A percentile compares a stretch with the other conserved stretches of the same genome.
Evolutionary conservation across 768 basidiomycete genomes (phyloP).

Genomic region (Boletus insuetus): DNA sequence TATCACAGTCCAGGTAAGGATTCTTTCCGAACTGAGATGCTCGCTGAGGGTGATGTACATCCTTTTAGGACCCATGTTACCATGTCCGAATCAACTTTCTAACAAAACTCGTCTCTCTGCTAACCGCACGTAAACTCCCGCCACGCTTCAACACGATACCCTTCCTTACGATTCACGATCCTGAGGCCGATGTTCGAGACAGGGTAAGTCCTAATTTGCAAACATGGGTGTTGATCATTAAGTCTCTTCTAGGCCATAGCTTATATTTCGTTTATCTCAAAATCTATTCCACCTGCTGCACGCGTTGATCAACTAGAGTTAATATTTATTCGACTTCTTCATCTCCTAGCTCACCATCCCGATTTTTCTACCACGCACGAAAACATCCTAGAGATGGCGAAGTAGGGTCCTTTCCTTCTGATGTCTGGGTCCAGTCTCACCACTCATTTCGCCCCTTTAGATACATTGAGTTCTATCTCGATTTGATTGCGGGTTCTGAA

Average conservation of each 20-base stretch:
- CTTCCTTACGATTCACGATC: conserved; percentile 89
- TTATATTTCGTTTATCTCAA: conserved; percentile 51
- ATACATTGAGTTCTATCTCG: conserved; percentile 87
- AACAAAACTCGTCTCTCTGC: conserved; percentile 62
- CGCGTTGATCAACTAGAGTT: conserved; percentile 73
- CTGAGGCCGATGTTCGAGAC: conserved; percentile 73
- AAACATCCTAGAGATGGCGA: conserved; percentile 73
- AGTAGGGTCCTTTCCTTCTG: conserved; percentile 45
- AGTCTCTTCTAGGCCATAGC: conserved; percentile 46
- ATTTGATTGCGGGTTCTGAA: conserved; percentile 71
- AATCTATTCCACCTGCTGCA: conserved; percentile 47
- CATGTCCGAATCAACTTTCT: conserved; percentile 81
- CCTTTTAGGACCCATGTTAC: conserved; percentile 76
- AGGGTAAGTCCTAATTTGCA: conserved; percentile 43
- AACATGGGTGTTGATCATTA: neutral
- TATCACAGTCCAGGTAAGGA: conserved; percentile 69
- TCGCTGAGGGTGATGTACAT: conserved; percentile 1
- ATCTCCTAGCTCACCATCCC: conserved; percentile 91
- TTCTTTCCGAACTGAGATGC: neutral
- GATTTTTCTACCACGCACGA: conserved; percentile 75
- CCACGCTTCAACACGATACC: conserved; percentile 79
- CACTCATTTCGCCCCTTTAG: conserved; percentile 37
- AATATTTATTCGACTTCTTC: conserved; percentile 81
- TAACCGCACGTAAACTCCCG: conserved; percentile 64
- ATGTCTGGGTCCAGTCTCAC: neutral